Conservation (phyloP, 257 asterid species). For the Petunia axillaris region DNA sequence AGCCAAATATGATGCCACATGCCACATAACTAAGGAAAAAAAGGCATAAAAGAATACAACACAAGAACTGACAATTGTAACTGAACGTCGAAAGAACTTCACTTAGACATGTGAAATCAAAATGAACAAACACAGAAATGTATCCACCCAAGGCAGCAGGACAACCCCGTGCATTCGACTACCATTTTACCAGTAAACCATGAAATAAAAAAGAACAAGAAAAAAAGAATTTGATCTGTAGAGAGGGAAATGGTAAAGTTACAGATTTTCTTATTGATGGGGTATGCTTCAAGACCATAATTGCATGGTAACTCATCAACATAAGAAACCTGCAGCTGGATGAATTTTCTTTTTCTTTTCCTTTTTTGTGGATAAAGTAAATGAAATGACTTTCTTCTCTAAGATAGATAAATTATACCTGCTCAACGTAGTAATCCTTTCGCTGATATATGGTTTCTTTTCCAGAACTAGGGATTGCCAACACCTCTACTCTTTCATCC, state of each 20-base stretch:
- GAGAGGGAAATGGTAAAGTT: conserved; percentile 12
- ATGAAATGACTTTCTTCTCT: conserved; percentile 16
- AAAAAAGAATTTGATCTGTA: not conserved
- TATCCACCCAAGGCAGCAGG: conserved; percentile 20
- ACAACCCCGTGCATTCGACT: not conserved
- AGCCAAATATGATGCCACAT: not conserved
- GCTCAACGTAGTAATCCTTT: conserved; percentile 77
- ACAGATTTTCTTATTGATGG: conserved; percentile 5
- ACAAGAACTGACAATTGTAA: not conserved
- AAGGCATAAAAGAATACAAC: conserved; percentile 2
- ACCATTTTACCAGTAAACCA: not conserved
- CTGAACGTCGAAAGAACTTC: not conserved
- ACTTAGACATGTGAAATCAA: not conserved
- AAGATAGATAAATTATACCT: conserved; percentile 47
- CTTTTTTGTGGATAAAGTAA: conserved; percentile 13
- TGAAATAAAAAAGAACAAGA: not conserved
- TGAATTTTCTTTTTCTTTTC: not conserved
- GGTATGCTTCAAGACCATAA: conserved; percentile 11
- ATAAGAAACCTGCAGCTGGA: not conserved
- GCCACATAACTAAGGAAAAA: conserved; percentile 14
- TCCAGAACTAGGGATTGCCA: conserved; percentile 77
- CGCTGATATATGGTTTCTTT: conserved; percentile 61
- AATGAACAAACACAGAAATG: not conserved
- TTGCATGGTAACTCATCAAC: not conserved
- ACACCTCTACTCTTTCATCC: conserved; percentile 87